Evolutionary conservation across 495 filamentous ascomycete species (phyloP), one percentile per base, ranked within the genome.

Genomic region (Staphylotrichum tortipilum): DNA sequence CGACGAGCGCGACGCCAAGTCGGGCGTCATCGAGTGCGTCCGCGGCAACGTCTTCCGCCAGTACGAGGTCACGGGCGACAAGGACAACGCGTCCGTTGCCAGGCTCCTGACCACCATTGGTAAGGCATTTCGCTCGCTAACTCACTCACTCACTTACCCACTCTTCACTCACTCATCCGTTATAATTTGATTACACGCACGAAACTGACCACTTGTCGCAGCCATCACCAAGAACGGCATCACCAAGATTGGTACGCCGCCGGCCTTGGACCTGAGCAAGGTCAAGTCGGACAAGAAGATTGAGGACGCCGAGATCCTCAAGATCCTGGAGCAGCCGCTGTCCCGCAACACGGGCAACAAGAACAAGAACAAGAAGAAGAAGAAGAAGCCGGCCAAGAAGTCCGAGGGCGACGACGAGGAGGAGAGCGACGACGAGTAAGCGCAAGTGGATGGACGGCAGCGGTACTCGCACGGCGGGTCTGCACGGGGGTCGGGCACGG

Each of bases 141-240:
- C 30, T 35, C 2, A n/a, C n/a, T n/a, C n/a, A n/a, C n/a, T n/a
- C n/a, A n/a, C n/a, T n/a, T n/a, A n/a, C n/a, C n/a, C n/a, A n/a
- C n/a, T n/a, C n/a, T n/a, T 10, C 18, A 21, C 66, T 52, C 55
- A 54, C n/a, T n/a, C n/a, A n/a, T n/a, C n/a, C n/a, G n/a, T n/a
- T n/a, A n/a, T n/a, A n/a, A n/a, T n/a, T n/a, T n/a, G n/a, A n/a
- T n/a, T n/a, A n/a, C n/a, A n/a, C n/a, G n/a, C n/a, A n/a, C n/a
- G n/a, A n/a, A n/a, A n/a, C n/a, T n/a, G n/a, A n/a, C n/a, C n/a
- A n/a, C n/a, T n/a, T 59, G 31, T 29, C 46, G n/a, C 50, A 96
- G 94, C 89, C 47, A 91, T 97, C 71, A 97, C 91, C 51, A 98
- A 97, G 82, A 94, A 95, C 67, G 92, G 92, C 58, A 69, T 98